These are phyloP conservation scores for Scheffersomyces ergatensis DNA, from an alignment of 805 yeast species.

Conservation along the genomic window DNA sequence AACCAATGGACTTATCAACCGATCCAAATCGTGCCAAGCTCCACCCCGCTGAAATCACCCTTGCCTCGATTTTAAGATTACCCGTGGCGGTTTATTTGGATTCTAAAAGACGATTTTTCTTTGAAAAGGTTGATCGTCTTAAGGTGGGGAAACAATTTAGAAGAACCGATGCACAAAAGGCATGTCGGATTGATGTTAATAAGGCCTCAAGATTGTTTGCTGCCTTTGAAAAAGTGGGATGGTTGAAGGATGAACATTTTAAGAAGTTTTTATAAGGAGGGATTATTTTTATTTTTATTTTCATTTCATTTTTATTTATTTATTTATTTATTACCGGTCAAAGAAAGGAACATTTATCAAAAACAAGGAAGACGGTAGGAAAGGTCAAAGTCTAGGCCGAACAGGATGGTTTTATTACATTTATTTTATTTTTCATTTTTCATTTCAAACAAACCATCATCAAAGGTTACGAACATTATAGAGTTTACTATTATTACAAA, in stretches of 20 bases:
- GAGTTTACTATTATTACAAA: too few relatives aligned
- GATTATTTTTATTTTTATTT: not conserved
- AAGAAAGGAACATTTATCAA: too few relatives aligned
- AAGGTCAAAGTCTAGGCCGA: too few relatives aligned
- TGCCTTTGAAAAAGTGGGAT: slow-evolving; percentile 87
- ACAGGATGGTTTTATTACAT: too few relatives aligned
- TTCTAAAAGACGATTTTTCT: slow-evolving; percentile 69
- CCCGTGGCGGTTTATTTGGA: slow-evolving; percentile 82
- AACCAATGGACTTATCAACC: slow-evolving; percentile 82
- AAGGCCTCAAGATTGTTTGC: slow-evolving; percentile 90
- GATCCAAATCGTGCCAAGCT: slow-evolving; percentile 74
- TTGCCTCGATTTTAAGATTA: slow-evolving; percentile 86
- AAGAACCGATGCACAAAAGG: slow-evolving; percentile 97
- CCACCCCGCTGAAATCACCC: slow-evolving; percentile 86
- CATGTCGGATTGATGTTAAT: slow-evolving; percentile 94
- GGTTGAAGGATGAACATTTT: slow-evolving; percentile 80
- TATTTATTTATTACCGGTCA: not conserved
- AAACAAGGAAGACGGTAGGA: not conserved
- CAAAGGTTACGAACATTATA: too few relatives aligned
- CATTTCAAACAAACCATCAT: too few relatives aligned
- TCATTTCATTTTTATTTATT: not conserved
- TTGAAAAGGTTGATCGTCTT: slow-evolving; percentile 80
- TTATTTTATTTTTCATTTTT: too few relatives aligned
- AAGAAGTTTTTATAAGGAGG: slow-evolving; percentile 18
- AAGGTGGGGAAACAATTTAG: slow-evolving; percentile 76